Evolutionary conservation across 2,329 filamentous ascomycete species (phyloP).

Genomic region (Chaetoscypha palmicola): DNA sequence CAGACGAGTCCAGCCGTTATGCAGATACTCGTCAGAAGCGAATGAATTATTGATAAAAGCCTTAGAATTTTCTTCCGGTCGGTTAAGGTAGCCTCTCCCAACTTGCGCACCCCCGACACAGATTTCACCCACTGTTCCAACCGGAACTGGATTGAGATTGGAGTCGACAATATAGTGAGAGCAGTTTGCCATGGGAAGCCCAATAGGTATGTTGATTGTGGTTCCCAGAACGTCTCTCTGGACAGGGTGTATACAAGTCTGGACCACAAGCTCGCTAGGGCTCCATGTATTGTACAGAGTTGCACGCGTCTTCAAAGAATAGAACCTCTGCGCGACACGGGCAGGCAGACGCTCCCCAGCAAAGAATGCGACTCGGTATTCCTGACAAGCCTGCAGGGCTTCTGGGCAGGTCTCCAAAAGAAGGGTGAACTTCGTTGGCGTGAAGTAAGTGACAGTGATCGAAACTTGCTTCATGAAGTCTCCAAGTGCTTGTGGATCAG

Average conservation of each 20-base stretch:
- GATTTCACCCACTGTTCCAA: slow-evolving; percentile 20
- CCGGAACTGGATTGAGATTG: no score
- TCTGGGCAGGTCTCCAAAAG: no score
- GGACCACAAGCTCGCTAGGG: slow-evolving; percentile 1
- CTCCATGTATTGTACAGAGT: slow-evolving; percentile 17
- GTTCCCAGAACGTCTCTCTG: slow-evolving; percentile 8
- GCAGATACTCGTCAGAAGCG: no score
- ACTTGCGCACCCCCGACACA: slow-evolving; percentile 43
- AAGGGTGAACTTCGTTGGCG: no score
- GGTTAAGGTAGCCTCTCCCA: slow-evolving; percentile 53
- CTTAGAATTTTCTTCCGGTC: slow-evolving; percentile 48
- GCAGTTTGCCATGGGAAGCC: no score
- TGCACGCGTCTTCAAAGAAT: slow-evolving; percentile 32
- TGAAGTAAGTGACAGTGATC: no score
- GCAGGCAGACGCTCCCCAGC: no score
- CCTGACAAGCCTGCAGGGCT: no score
- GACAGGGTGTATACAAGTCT: slow-evolving; percentile 11
- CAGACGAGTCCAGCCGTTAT: slow-evolving; percentile 47
- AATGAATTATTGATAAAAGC: slow-evolving; percentile 51
- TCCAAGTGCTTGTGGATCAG: no score
- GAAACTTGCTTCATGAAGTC: no score
- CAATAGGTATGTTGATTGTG: slow-evolving; percentile 9
- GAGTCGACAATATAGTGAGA: no score
- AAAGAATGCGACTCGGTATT: no score
- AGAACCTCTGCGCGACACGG: slow-evolving; percentile 34